Percentiles rank a stretch among this genome's conserved stretches.
Evolutionary conservation across 1,284 basidiomycete genomes (phyloP).

Genomic region (Fomitopsis pinicola): DNA sequence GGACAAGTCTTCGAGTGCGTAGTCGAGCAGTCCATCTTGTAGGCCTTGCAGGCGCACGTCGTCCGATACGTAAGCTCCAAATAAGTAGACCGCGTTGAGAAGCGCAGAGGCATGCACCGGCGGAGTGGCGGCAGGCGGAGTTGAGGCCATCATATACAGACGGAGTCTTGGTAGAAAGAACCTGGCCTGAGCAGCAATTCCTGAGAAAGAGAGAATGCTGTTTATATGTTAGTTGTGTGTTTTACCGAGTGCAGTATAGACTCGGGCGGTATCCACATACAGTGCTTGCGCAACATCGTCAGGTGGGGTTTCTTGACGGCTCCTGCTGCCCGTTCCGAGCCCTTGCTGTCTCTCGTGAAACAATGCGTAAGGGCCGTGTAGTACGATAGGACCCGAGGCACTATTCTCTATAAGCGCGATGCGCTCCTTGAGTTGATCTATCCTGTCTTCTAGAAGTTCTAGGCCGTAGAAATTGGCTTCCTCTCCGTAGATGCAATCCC

Average conservation of each 20-base stretch:
- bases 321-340: constrained; percentile 10
- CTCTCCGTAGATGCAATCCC: constrained; percentile 27
- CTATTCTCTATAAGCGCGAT: constrained; percentile 21
- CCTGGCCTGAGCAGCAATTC: constrained; percentile 29
- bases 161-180: constrained; percentile 27
- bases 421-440: constrained; percentile 21
- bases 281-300: background rate
- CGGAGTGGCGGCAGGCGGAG: constrained; percentile 4
- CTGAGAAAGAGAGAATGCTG: constrained; percentile 32
- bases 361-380: constrained; percentile 18
- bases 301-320: constrained; percentile 12
- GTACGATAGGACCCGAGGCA: constrained; percentile 1
- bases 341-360: constrained; percentile 11
- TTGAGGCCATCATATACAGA: constrained; percentile 10
- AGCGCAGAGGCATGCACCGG: constrained; percentile 16
- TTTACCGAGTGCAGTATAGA: too few relatives aligned
- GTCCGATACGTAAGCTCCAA: constrained; percentile 21
- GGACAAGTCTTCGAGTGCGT: constrained; percentile 23
- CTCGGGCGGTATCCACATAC: constrained; percentile 10
- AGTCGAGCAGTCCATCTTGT: constrained; percentile 23
- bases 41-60: constrained; percentile 14
- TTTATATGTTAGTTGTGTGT: background rate
- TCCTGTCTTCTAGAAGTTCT: constrained; percentile 27
- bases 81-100: constrained; percentile 24
- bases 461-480: constrained; percentile 22